phyloP scores from a whole-genome alignment of 345 rosid species.

The Camelina hispida region DNA sequence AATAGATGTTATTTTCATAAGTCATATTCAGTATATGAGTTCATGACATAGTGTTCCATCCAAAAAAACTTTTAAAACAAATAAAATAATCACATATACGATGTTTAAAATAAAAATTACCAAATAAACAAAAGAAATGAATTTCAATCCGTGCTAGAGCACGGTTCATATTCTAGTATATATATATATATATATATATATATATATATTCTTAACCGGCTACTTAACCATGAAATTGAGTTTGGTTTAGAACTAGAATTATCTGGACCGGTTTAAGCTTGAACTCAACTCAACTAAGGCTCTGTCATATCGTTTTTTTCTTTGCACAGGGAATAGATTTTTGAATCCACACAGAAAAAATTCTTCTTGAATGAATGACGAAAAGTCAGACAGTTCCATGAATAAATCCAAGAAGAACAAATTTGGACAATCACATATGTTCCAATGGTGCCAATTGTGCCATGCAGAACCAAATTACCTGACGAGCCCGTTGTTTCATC shows the following conservation, averaged over 20 bases:
- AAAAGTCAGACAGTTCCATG: slow-evolving; percentile 18
- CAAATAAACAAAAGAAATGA: too few species aligned
- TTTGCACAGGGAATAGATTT: slow-evolving; percentile 3
- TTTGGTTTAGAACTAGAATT: neutral
- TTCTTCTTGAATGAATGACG: slow-evolving; percentile 17
- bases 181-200: too few species aligned
- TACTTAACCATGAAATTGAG: neutral
- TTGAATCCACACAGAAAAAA: slow-evolving; percentile 17
- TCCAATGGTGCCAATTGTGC: neutral
- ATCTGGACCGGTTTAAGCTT: neutral
- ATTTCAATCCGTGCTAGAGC: too few species aligned
- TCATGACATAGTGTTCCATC: too few species aligned
- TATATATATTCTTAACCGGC: neutral
- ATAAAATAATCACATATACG: too few species aligned
- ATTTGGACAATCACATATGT: slow-evolving; percentile 30
- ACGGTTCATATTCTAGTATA: too few species aligned
- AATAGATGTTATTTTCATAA: too few species aligned
- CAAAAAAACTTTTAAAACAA: too few species aligned
- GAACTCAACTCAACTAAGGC: neutral
- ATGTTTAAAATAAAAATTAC: too few species aligned
- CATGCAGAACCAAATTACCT: slow-evolving; percentile 13
- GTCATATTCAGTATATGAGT: too few species aligned
- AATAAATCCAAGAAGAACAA: slow-evolving; percentile 32
- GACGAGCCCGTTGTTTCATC: neutral
- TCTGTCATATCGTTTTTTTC: neutral